phyloP scores from a whole-genome alignment of 345 rosid genomes.

The Hirschfeldia incana region DNA sequence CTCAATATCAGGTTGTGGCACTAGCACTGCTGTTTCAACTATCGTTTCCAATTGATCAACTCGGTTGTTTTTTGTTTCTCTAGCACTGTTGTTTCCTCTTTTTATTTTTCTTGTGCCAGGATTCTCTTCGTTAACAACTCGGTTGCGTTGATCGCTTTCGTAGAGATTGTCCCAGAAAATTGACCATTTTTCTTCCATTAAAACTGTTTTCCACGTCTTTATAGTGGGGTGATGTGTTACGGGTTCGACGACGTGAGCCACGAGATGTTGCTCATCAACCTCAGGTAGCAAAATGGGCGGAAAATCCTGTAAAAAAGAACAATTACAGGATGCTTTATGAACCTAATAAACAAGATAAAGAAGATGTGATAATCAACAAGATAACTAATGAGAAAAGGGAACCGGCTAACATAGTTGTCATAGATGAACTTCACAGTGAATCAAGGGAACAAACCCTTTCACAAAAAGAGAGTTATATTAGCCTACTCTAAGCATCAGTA shows the following conservation, averaged over 20 bases:
- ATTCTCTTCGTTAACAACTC: neutral
- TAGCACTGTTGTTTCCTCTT: neutral
- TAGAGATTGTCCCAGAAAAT: neutral
- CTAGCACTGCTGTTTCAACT: too few relatives aligned
- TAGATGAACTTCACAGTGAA: too few relatives aligned
- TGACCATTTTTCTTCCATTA: neutral
- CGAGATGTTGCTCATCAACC: neutral
- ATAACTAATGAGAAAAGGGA: too few relatives aligned
- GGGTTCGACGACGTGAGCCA: neutral
- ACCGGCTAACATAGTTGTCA: too few relatives aligned
- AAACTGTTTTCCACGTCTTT: neutral
- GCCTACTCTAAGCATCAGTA: too few relatives aligned
- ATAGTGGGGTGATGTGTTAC: neutral
- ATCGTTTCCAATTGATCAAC: too few relatives aligned
- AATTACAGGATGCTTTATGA: neutral
- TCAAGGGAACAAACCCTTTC: too few relatives aligned
- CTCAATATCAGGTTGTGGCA: neutral
- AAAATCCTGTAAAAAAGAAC: neutral
- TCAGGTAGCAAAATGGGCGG: neutral
- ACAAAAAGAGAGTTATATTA: too few relatives aligned
- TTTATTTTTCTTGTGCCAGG: neutral
- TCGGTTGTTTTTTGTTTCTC: too few relatives aligned
- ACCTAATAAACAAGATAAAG: too few relatives aligned
- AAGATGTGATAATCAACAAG: too few relatives aligned
- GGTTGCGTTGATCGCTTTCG: neutral